Base-by-base conservation (phyloP, 1,284 basidiomycete genomes). In the Ustilago loliicola region DNA sequence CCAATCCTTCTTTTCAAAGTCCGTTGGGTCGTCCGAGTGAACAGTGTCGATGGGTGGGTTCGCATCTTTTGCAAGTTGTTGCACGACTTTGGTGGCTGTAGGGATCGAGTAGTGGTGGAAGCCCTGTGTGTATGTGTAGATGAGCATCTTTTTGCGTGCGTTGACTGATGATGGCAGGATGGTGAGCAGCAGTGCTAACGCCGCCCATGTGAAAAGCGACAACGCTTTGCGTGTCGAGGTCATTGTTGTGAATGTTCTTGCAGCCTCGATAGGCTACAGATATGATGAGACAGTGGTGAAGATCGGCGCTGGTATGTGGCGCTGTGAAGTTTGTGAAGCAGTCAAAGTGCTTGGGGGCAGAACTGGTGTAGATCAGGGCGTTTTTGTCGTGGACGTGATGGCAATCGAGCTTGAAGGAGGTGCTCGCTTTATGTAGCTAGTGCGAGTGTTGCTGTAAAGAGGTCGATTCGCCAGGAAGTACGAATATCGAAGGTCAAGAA, bases 91-190 rank as follows among this genome's bases (percentile, higher is more conserved):
- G 48, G 67, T 70, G 32, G 80, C 80, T 1, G 67, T 69, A 1
- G 80, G 80, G 51, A 81, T 82, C 29, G 79, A 80, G 10, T 77
- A 65, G 60, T 83, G 81, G 47, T 47, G 66, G 63, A 69, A 83
- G 15, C 80, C 81, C 40, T 79, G 72, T 3, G 79, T 79, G 51
- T 76, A 73, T 11, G 79, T 69, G 60, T 80, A 80, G 54, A 80
- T 71, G 55, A 80, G 72, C 53, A 80, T 72, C 62, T 77, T 80
- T 72, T 80, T 77, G 25, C 53, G 34, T 13, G 78, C 78, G 5
- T 63, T 63, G 9, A 62, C 65, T 3, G 76, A 61, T 30, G 51
- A 62, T 7, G 61, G 51, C 13, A 65, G 45, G 5, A 62, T 36
- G 17, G 42, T 60, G 42, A 74, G 66, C 58, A 73, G 10, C 27